These are phyloP conservation scores for Rhodocollybia butyracea DNA, from an alignment of 768 basidiomycete genomes.

Conservation along the genomic window DNA sequence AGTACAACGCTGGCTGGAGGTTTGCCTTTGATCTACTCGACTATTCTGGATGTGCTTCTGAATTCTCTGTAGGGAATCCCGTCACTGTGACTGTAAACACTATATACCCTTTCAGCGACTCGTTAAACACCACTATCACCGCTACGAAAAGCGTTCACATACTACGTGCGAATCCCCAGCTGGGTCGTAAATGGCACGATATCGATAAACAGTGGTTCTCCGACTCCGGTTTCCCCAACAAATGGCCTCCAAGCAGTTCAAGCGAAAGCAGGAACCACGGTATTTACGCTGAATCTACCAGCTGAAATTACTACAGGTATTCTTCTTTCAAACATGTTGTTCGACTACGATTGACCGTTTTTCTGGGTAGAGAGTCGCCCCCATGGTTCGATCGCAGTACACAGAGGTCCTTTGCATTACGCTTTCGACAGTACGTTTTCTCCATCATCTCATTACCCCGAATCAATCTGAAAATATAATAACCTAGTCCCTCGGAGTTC, in stretches of 20 bases:
- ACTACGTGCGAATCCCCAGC: slow-evolving; percentile 47
- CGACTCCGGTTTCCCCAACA: slow-evolving; percentile 33
- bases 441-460: background rate
- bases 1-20: slow-evolving; percentile 36
- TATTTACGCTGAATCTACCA: slow-evolving; percentile 41
- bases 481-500: slow-evolving; percentile 24
- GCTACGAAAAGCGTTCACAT: slow-evolving; percentile 41
- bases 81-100: slow-evolving; percentile 45
- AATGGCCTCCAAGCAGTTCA: slow-evolving; percentile 44
- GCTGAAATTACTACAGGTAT: slow-evolving; percentile 44
- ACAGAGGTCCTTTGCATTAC: slow-evolving; percentile 53
- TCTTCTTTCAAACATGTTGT: background rate
- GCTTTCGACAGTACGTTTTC: slow-evolving; percentile 45
- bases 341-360: background rate
- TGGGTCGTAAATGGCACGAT: slow-evolving; percentile 48
- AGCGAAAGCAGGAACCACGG: slow-evolving; percentile 39
- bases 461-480: too few relatives aligned
- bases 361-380: slow-evolving; percentile 44
- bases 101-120: slow-evolving; percentile 49
- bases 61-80: slow-evolving; percentile 30
- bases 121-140: slow-evolving; percentile 41
- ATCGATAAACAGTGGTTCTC: slow-evolving; percentile 30
- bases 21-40: slow-evolving; percentile 9
- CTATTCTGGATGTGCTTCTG: background rate
- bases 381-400: slow-evolving; percentile 49